A percentile compares a stretch with the other conserved stretches of the same genome.
phyloP scores from a whole-genome alignment of 176 grass and related monocot species.

The Lolium rigidum region DNA sequence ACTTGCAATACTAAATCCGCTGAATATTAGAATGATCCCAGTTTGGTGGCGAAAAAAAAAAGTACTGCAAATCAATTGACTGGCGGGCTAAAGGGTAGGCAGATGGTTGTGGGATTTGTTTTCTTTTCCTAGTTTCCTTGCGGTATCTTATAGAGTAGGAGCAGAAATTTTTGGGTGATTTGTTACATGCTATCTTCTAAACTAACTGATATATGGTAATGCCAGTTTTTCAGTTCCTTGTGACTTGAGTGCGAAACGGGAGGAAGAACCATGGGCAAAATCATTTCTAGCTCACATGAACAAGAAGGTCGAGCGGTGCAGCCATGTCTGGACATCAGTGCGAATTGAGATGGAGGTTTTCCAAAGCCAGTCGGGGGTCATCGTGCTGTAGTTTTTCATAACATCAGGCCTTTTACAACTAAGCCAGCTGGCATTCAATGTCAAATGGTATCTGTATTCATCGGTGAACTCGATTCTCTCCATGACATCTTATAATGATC shows the following conservation, averaged over 20 bases:
- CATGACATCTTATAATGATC: no score
- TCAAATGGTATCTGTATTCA: no score
- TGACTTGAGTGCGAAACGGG: slow-evolving; percentile 46
- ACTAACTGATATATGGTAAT: slow-evolving; percentile 10
- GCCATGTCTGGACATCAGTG: slow-evolving; percentile 63
- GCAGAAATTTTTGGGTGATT: no score
- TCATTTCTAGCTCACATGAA: slow-evolving; percentile 61
- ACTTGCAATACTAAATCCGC: no score
- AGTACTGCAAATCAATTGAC: no score
- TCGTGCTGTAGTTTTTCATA: slow-evolving; percentile 40
- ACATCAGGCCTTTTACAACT: background rate
- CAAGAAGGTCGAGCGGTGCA: slow-evolving; percentile 50
- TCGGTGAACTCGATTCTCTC: no score
- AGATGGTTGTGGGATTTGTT: no score
- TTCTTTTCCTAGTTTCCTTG: no score
- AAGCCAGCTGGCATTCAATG: background rate
- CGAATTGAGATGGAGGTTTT: slow-evolving; percentile 64
- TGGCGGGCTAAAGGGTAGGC: no score
- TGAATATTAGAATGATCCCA: no score
- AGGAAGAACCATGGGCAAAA: slow-evolving; percentile 69
- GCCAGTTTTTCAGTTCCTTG: slow-evolving; percentile 84
- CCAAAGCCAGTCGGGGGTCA: slow-evolving; percentile 44
- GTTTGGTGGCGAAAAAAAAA: no score
- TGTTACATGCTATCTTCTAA: background rate
- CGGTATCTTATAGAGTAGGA: no score